These are phyloP conservation scores for Ceratobasidium sp. DNA, from an alignment of 1,284 basidiomycete genomes.

Conservation along the genomic window DNA sequence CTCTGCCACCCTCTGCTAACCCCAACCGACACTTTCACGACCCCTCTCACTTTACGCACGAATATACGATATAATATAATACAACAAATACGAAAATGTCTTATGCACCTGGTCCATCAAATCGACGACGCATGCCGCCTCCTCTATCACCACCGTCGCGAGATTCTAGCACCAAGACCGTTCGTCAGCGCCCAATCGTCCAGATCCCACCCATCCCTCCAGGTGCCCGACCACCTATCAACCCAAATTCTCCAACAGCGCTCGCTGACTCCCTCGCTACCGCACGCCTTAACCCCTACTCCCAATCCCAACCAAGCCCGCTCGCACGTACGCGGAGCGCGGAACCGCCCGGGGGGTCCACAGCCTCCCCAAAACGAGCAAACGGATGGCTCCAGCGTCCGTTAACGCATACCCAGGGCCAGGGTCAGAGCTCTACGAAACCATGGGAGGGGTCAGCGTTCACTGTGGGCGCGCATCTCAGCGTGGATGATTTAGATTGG, in stretches of 20 bases:
- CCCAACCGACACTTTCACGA: background rate
- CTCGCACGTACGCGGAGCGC: conserved; percentile 7
- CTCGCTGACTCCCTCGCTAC: conserved; percentile 24
- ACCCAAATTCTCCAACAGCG: conserved; percentile 24
- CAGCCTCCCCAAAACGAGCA: background rate
- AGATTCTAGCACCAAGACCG: conserved; percentile 18
- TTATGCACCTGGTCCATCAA: conserved; percentile 30
- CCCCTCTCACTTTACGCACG: too few relatives aligned
- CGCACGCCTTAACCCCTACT: background rate
- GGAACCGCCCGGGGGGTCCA: too few relatives aligned
- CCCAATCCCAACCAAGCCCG: background rate
- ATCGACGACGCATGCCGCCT: conserved; percentile 28
- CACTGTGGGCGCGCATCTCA: conserved; percentile 14
- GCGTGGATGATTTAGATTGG: conserved; percentile 13
- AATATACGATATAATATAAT: background rate
- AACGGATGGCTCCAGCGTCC: conserved; percentile 13
- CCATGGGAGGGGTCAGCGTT: conserved; percentile 42
- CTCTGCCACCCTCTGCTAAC: background rate
- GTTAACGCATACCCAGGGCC: conserved; percentile 4
- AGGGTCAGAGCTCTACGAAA: background rate
- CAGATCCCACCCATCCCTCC: conserved; percentile 7
- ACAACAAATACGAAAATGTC: conserved; percentile 13
- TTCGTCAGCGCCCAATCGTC: conserved; percentile 34
- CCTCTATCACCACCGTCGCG: background rate
- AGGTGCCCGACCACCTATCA: conserved; percentile 34